Conservation (phyloP, 2,329 filamentous ascomycete genomes). For the Rugonectria rugulosa region DNA sequence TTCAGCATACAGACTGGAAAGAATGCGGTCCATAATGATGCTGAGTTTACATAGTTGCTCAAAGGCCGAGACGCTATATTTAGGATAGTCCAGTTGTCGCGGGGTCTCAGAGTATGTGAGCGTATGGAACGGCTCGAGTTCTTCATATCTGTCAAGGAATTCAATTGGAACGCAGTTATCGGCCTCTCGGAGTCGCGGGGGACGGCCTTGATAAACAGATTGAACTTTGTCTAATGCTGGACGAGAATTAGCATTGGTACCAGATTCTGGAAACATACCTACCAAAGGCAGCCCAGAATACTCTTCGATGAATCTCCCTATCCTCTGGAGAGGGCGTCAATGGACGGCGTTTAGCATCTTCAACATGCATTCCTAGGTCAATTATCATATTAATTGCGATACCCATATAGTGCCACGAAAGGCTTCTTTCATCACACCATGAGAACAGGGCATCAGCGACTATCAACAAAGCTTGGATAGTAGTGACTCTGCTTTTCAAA, state of each 20-base stretch:
- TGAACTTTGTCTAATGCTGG: constrained; percentile 57
- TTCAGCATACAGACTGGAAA: constrained; percentile 53
- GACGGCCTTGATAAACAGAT: constrained; percentile 60
- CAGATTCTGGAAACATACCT: fast-evolving
- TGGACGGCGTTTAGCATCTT: constrained; percentile 5
- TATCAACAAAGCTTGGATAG: constrained; percentile 60
- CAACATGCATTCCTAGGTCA: constrained; percentile 53
- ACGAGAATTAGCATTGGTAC: neutral
- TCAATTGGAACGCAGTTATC: constrained; percentile 54
- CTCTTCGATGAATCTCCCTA: constrained; percentile 51
- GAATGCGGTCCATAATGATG: constrained; percentile 53
- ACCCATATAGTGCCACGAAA: constrained; percentile 63
- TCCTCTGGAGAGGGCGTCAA: constrained; percentile 47
- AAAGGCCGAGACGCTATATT: constrained; percentile 52
- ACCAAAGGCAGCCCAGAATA: constrained; percentile 40
- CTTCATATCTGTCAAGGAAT: constrained; percentile 58
- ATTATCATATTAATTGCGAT: constrained; percentile 53
- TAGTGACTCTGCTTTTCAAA: constrained; percentile 53
- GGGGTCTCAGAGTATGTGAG: constrained; percentile 45
- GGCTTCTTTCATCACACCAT: constrained; percentile 56
- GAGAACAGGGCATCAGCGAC: constrained; percentile 61
- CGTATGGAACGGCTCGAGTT: constrained; percentile 56
- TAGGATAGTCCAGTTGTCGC: constrained; percentile 44
- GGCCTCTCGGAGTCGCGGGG: constrained; percentile 51
- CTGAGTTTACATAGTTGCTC: constrained; percentile 51